Evolutionary conservation across 345 rosid species (phyloP).

Genomic region (Pistacia atlantica): DNA sequence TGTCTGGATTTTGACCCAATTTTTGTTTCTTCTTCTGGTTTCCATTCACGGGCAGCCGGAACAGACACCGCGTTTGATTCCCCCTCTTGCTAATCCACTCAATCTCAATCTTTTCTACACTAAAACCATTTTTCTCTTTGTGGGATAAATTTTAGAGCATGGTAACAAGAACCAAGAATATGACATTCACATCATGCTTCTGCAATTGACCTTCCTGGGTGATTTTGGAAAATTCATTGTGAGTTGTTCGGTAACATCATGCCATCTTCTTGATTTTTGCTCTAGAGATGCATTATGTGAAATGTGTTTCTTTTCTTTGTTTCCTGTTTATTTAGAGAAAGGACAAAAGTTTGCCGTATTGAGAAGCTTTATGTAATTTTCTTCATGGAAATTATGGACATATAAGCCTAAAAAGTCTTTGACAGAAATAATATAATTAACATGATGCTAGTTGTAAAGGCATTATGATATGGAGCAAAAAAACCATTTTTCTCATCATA

Average conservation of each 20-base stretch:
- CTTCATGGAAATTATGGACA: background rate
- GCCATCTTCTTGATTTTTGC: background rate
- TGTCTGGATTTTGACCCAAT: background rate
- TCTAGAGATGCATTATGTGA: background rate
- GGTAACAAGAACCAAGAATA: background rate
- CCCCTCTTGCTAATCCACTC: background rate
- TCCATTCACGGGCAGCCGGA: conserved; percentile 11
- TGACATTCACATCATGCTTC: background rate
- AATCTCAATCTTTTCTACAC: background rate
- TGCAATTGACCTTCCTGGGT: background rate
- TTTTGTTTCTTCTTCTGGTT: background rate
- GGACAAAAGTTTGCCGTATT: background rate
- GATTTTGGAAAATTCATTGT: background rate
- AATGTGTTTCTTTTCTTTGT: background rate
- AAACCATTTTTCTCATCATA: background rate
- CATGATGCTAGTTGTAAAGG: background rate
- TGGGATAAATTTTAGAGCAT: background rate
- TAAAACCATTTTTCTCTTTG: background rate
- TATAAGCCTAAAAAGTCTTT: background rate
- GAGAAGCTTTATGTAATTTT: background rate
- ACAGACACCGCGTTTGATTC: background rate
- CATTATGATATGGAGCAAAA: background rate
- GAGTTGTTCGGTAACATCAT: background rate
- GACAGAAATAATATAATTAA: too few relatives aligned
- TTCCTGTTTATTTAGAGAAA: background rate